Conservation (phyloP, 495 filamentous ascomycete species). For the Annulohypoxylon nitens region DNA sequence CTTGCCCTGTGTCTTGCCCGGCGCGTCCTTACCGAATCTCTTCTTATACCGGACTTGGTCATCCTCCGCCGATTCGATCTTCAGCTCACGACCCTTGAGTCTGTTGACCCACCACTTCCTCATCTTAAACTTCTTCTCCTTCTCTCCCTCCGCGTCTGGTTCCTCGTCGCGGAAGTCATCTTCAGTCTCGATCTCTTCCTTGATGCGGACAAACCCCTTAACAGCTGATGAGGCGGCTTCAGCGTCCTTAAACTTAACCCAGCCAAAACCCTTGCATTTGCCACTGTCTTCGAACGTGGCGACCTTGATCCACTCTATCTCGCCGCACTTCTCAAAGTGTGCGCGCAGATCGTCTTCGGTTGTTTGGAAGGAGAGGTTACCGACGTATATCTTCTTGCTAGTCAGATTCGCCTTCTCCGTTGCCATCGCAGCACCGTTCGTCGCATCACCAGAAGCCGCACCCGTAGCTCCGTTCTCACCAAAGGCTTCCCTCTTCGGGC, state of each 20-base stretch:
- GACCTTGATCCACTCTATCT: conserved; percentile 80
- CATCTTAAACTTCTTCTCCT: conserved; percentile 67
- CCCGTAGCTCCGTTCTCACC: conserved; percentile 48
- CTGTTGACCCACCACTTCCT: conserved; percentile 86
- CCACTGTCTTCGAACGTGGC: conserved; percentile 97
- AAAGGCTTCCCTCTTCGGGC: conserved; percentile 65
- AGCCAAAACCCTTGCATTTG: conserved; percentile 98
- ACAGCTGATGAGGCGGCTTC: conserved; percentile 82
- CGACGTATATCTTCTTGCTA: conserved; percentile 87
- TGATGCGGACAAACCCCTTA: conserved; percentile 78
- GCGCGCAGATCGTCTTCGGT: conserved; percentile 83
- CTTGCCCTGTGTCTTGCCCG: conserved; percentile 30
- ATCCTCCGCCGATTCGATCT: conserved; percentile 95
- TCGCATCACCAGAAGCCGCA: conserved; percentile 59
- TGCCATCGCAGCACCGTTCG: conserved; percentile 36
- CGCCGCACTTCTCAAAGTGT: conserved; percentile 86
- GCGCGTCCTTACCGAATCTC: conserved; percentile 80
- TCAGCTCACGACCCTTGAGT: conserved; percentile 79
- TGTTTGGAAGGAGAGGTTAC: conserved; percentile 87
- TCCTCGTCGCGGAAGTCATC: conserved; percentile 71
- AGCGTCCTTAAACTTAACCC: conserved; percentile 87
- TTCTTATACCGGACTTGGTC: conserved; percentile 89
- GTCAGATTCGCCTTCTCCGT: conserved; percentile 68
- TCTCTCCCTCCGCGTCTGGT: conserved; percentile 54
- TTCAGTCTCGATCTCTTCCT: conserved; percentile 66